phyloP scores from a whole-genome alignment of 2,329 filamentous ascomycete genomes.

The Ceratocystis cacaofunesta region DNA sequence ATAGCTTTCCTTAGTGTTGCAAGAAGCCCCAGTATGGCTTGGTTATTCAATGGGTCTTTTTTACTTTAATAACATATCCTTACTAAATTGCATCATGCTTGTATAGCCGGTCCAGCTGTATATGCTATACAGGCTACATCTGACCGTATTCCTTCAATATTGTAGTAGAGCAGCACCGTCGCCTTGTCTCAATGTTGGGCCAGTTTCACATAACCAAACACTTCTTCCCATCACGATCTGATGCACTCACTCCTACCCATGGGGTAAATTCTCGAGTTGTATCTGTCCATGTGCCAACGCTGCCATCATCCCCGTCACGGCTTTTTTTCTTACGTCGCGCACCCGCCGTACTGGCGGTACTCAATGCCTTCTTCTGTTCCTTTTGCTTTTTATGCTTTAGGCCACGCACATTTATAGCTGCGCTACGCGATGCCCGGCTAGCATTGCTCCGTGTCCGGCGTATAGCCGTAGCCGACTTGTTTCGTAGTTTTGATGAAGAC shows the following conservation, averaged over 20 bases:
- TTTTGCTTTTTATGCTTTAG: slow-evolving; percentile 32
- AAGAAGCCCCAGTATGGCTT: neutral
- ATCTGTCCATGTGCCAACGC: slow-evolving; percentile 40
- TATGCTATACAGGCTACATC: neutral
- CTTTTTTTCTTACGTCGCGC: slow-evolving; percentile 22
- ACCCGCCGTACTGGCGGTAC: slow-evolving; percentile 4
- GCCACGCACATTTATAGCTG: slow-evolving; percentile 47
- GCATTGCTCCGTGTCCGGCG: slow-evolving; percentile 39
- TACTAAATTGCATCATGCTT: neutral
- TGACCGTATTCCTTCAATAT: no score
- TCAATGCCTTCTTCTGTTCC: slow-evolving; percentile 20
- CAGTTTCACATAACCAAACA: slow-evolving; percentile 37
- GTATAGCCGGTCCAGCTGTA: neutral
- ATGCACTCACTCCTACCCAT: neutral
- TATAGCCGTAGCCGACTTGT: slow-evolving; percentile 24
- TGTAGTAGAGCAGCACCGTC: neutral
- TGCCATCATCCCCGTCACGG: slow-evolving; percentile 28
- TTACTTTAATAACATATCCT: neutral
- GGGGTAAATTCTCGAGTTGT: slow-evolving; percentile 25
- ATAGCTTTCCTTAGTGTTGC: neutral
- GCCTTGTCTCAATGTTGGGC: neutral
- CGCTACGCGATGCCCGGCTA: slow-evolving; percentile 34
- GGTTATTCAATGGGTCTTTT: neutral
- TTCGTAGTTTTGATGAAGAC: neutral
- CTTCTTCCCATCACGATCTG: slow-evolving; percentile 27